phyloP scores from a whole-genome alignment of 345 rosid species.

The Excoecaria agallocha region DNA sequence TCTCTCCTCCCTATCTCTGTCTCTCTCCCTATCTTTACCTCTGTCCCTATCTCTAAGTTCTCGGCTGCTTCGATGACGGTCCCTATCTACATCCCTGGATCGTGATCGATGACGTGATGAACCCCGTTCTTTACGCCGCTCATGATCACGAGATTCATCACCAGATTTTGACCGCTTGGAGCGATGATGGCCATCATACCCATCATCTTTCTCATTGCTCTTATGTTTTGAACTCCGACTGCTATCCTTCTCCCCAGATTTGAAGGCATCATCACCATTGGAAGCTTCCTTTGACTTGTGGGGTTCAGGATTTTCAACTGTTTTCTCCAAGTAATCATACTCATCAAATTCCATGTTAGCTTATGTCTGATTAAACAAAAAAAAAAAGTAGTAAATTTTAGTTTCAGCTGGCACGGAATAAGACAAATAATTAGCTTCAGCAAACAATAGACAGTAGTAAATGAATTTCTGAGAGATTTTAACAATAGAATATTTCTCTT shows the following conservation, averaged over 20 bases:
- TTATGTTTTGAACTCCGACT: conserved; percentile 57
- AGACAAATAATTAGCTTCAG: conserved; percentile 8
- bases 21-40: conserved; percentile 47
- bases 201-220: conserved; percentile 49
- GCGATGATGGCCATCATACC: conserved; percentile 34
- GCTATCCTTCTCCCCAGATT: conserved; percentile 42
- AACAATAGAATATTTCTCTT: background rate
- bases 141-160: conserved; percentile 51
- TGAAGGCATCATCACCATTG: conserved; percentile 51
- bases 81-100: conserved; percentile 79
- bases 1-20: conserved; percentile 40
- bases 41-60: conserved; percentile 56
- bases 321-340: conserved; percentile 89
- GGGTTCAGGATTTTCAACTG: conserved; percentile 69
- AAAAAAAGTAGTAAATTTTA: background rate
- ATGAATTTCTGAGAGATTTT: background rate
- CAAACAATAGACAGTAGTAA: background rate
- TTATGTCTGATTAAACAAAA: conserved; percentile 13
- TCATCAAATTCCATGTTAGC: conserved; percentile 82
- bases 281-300: conserved; percentile 45
- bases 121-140: conserved; percentile 39
- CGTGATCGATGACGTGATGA: conserved; percentile 49
- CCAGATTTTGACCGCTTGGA: conserved; percentile 54
- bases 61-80: conserved; percentile 52
- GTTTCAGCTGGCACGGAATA: conserved; percentile 2